Base-by-base conservation (phyloP, 225 moss, liverwort and hornwort species). In the Physcomitrellopsis africana region DNA sequence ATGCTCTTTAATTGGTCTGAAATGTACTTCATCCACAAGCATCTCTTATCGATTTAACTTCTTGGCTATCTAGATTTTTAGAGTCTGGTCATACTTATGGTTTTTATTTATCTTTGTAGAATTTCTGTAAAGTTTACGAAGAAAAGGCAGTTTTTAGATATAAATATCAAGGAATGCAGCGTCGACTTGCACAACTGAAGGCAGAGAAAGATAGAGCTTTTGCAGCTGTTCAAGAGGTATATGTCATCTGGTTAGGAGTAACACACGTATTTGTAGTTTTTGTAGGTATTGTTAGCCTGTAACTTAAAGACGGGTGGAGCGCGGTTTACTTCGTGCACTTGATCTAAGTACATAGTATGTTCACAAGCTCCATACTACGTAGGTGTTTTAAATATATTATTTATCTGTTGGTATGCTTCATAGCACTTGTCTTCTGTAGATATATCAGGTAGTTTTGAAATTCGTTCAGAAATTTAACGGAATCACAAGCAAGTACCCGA, bases 81-180 rank as follows among this genome's bases (percentile, higher is more conserved):
- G 41, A 53, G 13, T 37, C 32, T 37, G 4, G 32, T 37, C 60
- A 42, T 75, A 51, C 8, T 67, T 8, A 77, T 71, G 57, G 3
- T 37, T 75, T 63, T 15, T 41, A 43, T 59, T 72, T 49, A 44
- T 65, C n/a, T 54, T 5, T 66, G 64, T 82, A 96, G 96, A 90
- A 89, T 89, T 90, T 90, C 22, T 89, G 89, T 44, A 93, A 99
- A 82, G 88, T 99, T 9, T 93, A 87, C 44, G 95, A 92, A 63
- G 97, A 99, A 76, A 99, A 92, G 69, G 89, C 93, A 81, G 93
- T 95, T 16, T 87, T 99, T 46, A 90, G 92, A 80, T 93, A 89
- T 16, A 93, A 99, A 82, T 95, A 93, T 44, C 82, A 89, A 56
- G 95, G 93, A 80, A 75, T 99, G 65, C 92, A 82, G 44, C 79